phyloP scores from a whole-genome alignment of 768 basidiomycete species.

The Macrocybe gigantea region DNA sequence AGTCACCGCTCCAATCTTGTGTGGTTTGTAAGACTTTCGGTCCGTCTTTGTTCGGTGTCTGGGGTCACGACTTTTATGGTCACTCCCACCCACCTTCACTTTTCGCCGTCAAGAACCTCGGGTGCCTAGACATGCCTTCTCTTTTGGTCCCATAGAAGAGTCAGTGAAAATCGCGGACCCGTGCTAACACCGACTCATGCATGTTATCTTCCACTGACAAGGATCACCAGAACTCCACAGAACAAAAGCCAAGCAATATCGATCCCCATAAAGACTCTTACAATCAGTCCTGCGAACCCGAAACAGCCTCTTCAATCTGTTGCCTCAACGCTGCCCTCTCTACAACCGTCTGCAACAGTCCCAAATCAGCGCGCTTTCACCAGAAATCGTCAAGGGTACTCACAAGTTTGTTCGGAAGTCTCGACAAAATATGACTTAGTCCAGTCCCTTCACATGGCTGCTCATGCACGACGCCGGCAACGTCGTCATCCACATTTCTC shows the following conservation, averaged over 20 bases:
- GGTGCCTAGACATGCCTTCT: too few relatives aligned
- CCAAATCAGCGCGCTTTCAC: not conserved
- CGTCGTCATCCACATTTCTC: slow-evolving; percentile 1
- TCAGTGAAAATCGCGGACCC: too few relatives aligned
- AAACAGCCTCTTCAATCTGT: not conserved
- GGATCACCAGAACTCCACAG: too few relatives aligned
- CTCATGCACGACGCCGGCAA: slow-evolving; percentile 6
- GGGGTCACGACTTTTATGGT: too few relatives aligned
- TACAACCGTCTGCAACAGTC: not conserved
- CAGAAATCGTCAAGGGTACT: not conserved
- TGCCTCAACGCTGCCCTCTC: not conserved
- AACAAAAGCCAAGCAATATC: too few relatives aligned
- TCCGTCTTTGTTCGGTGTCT: not conserved
- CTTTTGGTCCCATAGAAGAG: too few relatives aligned
- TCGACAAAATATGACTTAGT: slow-evolving; percentile 20
- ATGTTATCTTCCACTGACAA: too few relatives aligned
- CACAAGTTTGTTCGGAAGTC: slow-evolving; percentile 8
- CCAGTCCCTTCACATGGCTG: slow-evolving; percentile 26
- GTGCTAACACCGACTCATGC: too few relatives aligned
- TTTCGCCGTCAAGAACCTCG: too few relatives aligned
- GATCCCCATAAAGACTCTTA: too few relatives aligned
- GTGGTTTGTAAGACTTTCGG: not conserved
- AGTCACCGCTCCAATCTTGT: not conserved
- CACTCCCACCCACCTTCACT: too few relatives aligned
- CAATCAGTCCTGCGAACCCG: not conserved